These are phyloP conservation scores for Microcyclospora pomicola DNA, from an alignment of 2,329 filamentous ascomycete species.

Conservation along the genomic window DNA sequence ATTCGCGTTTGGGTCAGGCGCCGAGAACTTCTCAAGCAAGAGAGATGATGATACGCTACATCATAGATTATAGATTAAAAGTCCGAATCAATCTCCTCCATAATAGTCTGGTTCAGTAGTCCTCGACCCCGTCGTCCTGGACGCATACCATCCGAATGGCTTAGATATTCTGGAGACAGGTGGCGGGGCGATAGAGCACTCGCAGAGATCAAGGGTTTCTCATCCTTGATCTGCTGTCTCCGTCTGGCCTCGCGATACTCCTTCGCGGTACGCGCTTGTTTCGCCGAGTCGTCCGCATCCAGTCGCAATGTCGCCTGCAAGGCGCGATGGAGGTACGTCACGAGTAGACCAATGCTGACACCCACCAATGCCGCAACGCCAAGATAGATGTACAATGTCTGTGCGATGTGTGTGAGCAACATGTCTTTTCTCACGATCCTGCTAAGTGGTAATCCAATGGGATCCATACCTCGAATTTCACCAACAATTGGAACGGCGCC, in stretches of 20 bases:
- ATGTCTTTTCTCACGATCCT: not conserved
- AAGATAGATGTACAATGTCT: slow-evolving; percentile 44
- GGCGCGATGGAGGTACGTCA: slow-evolving; percentile 44
- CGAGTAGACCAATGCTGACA: slow-evolving; percentile 44
- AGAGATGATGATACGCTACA: too few species aligned
- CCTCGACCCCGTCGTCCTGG: slow-evolving; percentile 32
- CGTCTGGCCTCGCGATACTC: slow-evolving; percentile 21
- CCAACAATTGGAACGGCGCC: slow-evolving; percentile 38
- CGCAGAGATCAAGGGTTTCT: slow-evolving; percentile 8
- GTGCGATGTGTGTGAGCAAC: not conserved
- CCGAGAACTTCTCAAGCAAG: slow-evolving; percentile 5
- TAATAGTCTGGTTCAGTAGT: slow-evolving; percentile 52
- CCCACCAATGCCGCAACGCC: slow-evolving; percentile 55
- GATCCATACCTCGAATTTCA: slow-evolving; percentile 41
- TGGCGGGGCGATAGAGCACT: slow-evolving; percentile 6
- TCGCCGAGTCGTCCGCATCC: slow-evolving; percentile 6
- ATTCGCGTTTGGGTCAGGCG: slow-evolving; percentile 39
- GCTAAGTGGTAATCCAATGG: too few species aligned
- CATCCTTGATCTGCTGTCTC: slow-evolving; percentile 10
- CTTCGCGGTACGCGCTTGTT: slow-evolving; percentile 14
- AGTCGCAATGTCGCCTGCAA: slow-evolving; percentile 11
- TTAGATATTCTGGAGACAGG: slow-evolving; percentile 4
- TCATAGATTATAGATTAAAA: slow-evolving; percentile 19
- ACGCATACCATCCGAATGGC: slow-evolving; percentile 17
- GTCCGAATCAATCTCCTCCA: slow-evolving; percentile 54